phyloP scores from a whole-genome alignment of 805 yeast genomes.

The Saturnispora ahearnii region DNA sequence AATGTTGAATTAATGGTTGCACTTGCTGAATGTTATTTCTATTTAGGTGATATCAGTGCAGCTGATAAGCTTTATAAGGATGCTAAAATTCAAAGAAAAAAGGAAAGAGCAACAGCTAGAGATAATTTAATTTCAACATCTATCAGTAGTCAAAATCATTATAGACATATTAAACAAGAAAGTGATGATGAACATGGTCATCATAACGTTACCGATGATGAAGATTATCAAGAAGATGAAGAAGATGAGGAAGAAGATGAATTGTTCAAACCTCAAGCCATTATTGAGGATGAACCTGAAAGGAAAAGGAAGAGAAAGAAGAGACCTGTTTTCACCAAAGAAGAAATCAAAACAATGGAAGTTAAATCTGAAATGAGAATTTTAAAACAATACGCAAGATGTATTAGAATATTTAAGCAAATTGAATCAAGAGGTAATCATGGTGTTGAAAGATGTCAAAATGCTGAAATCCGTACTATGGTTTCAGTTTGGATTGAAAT shows the following conservation, averaged over 20 bases:
- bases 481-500: slow-evolving; percentile 75
- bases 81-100: slow-evolving; percentile 36
- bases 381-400: slow-evolving; percentile 37
- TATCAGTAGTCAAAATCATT: slow-evolving; percentile 5
- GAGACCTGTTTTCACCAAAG: slow-evolving; percentile 18
- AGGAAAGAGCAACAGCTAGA: slow-evolving; percentile 24
- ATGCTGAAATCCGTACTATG: slow-evolving; percentile 25
- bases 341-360: slow-evolving; percentile 24
- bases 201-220: slow-evolving; percentile 14
- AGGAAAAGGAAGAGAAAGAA: slow-evolving; percentile 17
- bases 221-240: slow-evolving; percentile 13
- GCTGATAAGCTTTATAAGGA: slow-evolving; percentile 47
- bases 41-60: slow-evolving; percentile 49
- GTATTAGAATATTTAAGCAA: slow-evolving; percentile 42
- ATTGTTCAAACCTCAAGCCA: slow-evolving; percentile 19
- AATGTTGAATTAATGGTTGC: slow-evolving; percentile 69
- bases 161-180: slow-evolving; percentile 4
- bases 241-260: slow-evolving; percentile 19
- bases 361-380: slow-evolving; percentile 30
- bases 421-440: slow-evolving; percentile 24
- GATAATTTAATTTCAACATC: slow-evolving; percentile 15
- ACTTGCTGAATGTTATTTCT: slow-evolving; percentile 73
- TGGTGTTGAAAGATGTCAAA: slow-evolving; percentile 25
- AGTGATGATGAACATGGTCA: slow-evolving; percentile 12
- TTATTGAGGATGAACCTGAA: slow-evolving; percentile 26